Evolutionary conservation across 2,329 filamentous ascomycete genomes (phyloP), one percentile per base, ranked within the genome.

Genomic region (Xylaria multiplex): DNA sequence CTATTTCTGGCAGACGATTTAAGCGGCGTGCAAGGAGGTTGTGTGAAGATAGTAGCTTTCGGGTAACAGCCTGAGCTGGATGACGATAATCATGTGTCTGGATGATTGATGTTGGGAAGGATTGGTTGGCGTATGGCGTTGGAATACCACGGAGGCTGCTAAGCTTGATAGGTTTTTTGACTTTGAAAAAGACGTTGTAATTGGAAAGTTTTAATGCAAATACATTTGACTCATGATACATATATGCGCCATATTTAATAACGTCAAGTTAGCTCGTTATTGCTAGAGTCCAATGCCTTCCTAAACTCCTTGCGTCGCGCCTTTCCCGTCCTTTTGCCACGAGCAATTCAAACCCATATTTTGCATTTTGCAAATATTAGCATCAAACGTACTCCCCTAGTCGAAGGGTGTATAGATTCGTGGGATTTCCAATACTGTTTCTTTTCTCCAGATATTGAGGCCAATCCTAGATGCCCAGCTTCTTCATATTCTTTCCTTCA

Each of bases 1-100:
- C 74, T 97, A 97, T 78, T 96, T 98, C 76, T 99, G 96, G 96
- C 86, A 93, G 74, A 95, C 90, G 35, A 84, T 97, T 78, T 96
- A 82, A 78, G 30, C 19, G 2, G 7, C 16, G 9, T 11, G 19
- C 19, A 73, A 49, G n/a, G 35, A 16, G 48, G 49, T 14, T 19
- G 22, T 52, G n/a, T 50, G 45, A 22, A 14, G 46, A 56, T 22
- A 19, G 52, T 46, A 46, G 24, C 48, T 30, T 50, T 40, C 5
- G n/a, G 43, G 43, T 43, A 46, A 32, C 42, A 42, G 42, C 54
- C 11, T 22, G 22, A 37, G 19, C 45, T 57, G 35, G 37, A 59
- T 67, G 40, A 62, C 19, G 61, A 40, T 40, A 19, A 19, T 55
- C 53, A 53, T 27, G 14, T 37, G 59, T 16, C 22, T 54, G 46